These are phyloP conservation scores for Typha latifolia DNA, from an alignment of 176 grass and related monocot genomes.

Conservation along the genomic window DNA sequence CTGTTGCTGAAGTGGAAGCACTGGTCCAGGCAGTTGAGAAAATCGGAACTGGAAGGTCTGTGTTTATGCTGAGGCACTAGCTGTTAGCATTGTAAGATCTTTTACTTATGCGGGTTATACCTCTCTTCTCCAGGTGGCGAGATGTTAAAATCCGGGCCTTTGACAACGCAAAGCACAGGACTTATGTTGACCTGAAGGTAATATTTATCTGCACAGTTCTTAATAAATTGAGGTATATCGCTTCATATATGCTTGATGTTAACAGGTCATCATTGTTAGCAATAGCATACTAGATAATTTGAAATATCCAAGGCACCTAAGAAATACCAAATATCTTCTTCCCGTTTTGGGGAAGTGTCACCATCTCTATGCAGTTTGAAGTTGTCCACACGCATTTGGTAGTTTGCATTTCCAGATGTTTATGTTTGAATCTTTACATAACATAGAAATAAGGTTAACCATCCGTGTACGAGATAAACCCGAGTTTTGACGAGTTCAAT, in stretches of 20 bases:
- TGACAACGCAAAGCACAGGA: slow-evolving; percentile 53
- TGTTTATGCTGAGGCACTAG: slow-evolving; percentile 6
- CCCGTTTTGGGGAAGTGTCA: too few relatives aligned
- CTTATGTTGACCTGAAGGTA: slow-evolving; percentile 95
- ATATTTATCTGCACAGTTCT: neutral
- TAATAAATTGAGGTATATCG: neutral
- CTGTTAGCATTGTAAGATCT: neutral
- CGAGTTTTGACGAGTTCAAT: neutral
- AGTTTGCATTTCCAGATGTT: too few relatives aligned
- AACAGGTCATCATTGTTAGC: too few relatives aligned
- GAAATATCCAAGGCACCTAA: too few relatives aligned
- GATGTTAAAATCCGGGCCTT: slow-evolving; percentile 73
- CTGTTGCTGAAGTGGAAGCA: slow-evolving; percentile 57
- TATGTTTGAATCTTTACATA: too few relatives aligned
- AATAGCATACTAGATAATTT: too few relatives aligned
- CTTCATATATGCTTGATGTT: too few relatives aligned
- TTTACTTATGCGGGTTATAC: neutral
- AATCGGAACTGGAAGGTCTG: slow-evolving; percentile 81
- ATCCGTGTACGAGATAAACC: neutral
- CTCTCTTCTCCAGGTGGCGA: slow-evolving; percentile 51
- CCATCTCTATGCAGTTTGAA: neutral
- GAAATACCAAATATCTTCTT: neutral
- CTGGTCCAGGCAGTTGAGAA: slow-evolving; percentile 65
- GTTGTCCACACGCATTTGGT: neutral
- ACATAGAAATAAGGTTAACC: too few relatives aligned